These are phyloP conservation scores for Syncephalastrum racemosum DNA, from an alignment of 371 early-diverging fungal genomes.

Conservation along the genomic window DNA sequence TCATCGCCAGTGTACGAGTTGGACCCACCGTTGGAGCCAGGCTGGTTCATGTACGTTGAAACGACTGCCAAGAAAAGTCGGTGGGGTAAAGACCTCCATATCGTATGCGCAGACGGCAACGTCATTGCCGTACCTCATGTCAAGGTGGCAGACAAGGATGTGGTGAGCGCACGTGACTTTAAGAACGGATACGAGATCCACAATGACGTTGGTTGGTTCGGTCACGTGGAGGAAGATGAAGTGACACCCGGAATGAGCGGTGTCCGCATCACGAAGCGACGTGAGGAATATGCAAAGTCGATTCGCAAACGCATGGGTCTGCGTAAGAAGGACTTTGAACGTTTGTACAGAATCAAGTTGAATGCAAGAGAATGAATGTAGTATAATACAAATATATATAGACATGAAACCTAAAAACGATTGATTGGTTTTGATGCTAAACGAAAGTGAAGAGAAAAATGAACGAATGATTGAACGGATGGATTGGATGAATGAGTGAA, in stretches of 20 bases:
- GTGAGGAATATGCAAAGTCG: slow-evolving; percentile 19
- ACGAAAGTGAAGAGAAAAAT: no score
- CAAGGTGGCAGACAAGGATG: slow-evolving; percentile 64
- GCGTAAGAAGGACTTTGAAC: slow-evolving; percentile 19
- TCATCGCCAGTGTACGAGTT: slow-evolving; percentile 13
- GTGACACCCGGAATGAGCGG: slow-evolving; percentile 18
- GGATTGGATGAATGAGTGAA: no score
- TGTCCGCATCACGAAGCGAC: slow-evolving; percentile 19
- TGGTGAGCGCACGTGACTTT: slow-evolving; percentile 66
- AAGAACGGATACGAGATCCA: slow-evolving; percentile 69
- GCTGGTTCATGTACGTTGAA: slow-evolving; percentile 45
- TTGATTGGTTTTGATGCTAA: not conserved
- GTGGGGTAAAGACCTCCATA: slow-evolving; percentile 33
- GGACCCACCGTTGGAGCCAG: slow-evolving; percentile 34
- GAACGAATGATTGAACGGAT: no score
- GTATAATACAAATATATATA: not conserved
- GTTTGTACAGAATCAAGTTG: slow-evolving; percentile 5
- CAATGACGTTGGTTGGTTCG: slow-evolving; percentile 34
- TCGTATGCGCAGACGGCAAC: slow-evolving; percentile 45
- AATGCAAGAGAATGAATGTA: not conserved
- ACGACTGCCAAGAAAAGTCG: not conserved
- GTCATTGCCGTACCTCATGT: slow-evolving; percentile 40
- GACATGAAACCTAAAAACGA: not conserved
- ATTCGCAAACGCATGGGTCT: slow-evolving; percentile 26
- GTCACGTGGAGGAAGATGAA: slow-evolving; percentile 12